Evolutionary conservation across 371 early-diverging fungal species (phyloP), one percentile per base, ranked within the genome.

Genomic region (Massospora cicadina): DNA sequence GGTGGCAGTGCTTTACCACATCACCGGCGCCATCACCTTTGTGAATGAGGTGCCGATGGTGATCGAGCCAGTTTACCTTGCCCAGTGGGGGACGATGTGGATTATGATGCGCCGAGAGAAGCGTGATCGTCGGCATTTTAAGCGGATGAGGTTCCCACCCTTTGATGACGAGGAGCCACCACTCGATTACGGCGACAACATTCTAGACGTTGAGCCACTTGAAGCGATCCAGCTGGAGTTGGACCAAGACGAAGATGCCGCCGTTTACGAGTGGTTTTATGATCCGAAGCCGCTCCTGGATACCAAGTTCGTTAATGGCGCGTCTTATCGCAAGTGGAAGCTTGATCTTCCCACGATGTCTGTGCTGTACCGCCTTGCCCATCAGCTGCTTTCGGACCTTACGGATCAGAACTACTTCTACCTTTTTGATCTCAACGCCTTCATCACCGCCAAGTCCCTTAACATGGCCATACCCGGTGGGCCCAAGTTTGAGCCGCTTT

Each of bases 401-500:
- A 83, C 81, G 26, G 97, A 97, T 74, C 80, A 86, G 65, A 98
- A 98, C 77, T 95, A 94, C 79, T 95, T 90, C 72, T 95, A 96
- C 69, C 76, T 98, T 65, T 98, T 98, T 70, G 95, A 97, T 69
- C 76, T 87, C 65, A 85, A 89, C 66, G 81, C 93, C 27, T 94
- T 98, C 76, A 88, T 93, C 74, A 97, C 98, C 13, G 89, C 98
- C 59, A 98, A 98, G 75, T 91, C 96, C 5, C 77, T 98, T 43
- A 95, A 94, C 74, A 87, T 98, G 84, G 96, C 97, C n/a, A 93
- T 98, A 69, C 98, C 98, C 1, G 96, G 98, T 67, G 98, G 98
- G 29, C 96, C 98, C 32, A 95, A 95, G 69, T 98, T 97, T 63
- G 98, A 98, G 72, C 97, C 98, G 13, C 77, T 98, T 55, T 90